Percentiles rank a stretch among this genome's conserved stretches.
Conservation (phyloP, 495 filamentous ascomycete species). For the Friedmanniomyces endolithicus region DNA sequence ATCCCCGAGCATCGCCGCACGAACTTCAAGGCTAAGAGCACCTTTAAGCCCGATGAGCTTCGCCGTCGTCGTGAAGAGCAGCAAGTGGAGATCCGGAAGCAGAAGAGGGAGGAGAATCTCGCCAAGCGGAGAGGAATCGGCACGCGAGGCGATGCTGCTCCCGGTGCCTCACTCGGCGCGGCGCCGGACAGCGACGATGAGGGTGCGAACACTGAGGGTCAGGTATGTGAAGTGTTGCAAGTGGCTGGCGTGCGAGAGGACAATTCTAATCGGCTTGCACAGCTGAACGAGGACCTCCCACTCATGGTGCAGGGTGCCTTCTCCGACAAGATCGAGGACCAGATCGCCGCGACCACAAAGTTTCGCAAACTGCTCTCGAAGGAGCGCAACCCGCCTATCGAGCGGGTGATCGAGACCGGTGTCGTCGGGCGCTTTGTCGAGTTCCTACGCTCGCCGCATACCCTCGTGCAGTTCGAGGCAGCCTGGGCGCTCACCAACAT, state of each 20-base stretch:
- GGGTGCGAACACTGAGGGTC: slow-evolving; percentile 78
- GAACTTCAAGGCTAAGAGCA: slow-evolving; percentile 96
- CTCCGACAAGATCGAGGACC: slow-evolving; percentile 93
- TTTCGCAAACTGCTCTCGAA: slow-evolving; percentile 97
- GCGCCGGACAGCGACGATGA: slow-evolving; percentile 97
- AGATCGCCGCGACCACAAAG: slow-evolving; percentile 98
- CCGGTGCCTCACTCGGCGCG: slow-evolving; percentile 73
- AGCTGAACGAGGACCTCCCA: slow-evolving; percentile 96
- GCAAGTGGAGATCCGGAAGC: slow-evolving; percentile 96
- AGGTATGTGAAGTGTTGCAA: slow-evolving; percentile 50
- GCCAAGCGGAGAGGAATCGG: slow-evolving; percentile 94
- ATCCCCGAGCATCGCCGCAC: slow-evolving; percentile 98
- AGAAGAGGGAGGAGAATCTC: slow-evolving; percentile 95
- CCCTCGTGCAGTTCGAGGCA: slow-evolving; percentile 96
- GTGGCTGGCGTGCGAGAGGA: background rate
- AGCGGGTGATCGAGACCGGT: slow-evolving; percentile 97
- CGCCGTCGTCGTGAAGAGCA: slow-evolving; percentile 97
- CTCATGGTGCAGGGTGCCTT: slow-evolving; percentile 97
- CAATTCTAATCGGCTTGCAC: slow-evolving; percentile 11
- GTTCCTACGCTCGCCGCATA: slow-evolving; percentile 96
- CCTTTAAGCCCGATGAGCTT: slow-evolving; percentile 97
- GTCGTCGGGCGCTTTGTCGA: slow-evolving; percentile 96
- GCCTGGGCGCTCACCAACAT: slow-evolving; percentile 99
- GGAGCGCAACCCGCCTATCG: slow-evolving; percentile 97
- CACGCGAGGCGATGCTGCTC: slow-evolving; percentile 60